A percentile compares a stretch with the other conserved stretches of the same genome.
Conservation (phyloP, 1,284 basidiomycete genomes). For the Clitocybe nebularis region DNA sequence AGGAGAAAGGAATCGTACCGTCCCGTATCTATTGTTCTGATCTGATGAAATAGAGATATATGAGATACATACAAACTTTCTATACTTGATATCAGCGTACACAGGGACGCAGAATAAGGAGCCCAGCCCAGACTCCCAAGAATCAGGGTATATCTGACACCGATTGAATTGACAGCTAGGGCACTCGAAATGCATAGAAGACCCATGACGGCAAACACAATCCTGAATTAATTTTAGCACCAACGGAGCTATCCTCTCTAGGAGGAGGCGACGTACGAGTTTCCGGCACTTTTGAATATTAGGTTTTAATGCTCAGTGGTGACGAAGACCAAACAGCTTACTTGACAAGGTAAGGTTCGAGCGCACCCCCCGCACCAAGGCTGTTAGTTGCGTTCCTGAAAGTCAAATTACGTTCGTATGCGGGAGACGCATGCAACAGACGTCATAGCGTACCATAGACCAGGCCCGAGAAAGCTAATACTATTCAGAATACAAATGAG, state of each 20-base stretch:
- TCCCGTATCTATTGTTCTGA: slow-evolving; percentile 20
- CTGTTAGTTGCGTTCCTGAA: slow-evolving; percentile 19
- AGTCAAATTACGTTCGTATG: neutral
- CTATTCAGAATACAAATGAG: no score
- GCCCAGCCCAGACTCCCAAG: slow-evolving; percentile 18
- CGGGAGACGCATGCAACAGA: neutral
- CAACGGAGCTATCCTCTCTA: neutral
- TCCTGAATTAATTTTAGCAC: slow-evolving; percentile 9
- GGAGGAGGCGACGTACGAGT: slow-evolving; percentile 11
- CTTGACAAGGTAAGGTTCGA: slow-evolving; percentile 19
- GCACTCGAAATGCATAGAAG: slow-evolving; percentile 17
- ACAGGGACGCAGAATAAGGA: slow-evolving; percentile 17
- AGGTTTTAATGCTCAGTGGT: neutral
- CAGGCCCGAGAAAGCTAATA: slow-evolving; percentile 17
- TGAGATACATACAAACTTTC: neutral
- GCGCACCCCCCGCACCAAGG: slow-evolving; percentile 17
- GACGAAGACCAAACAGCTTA: slow-evolving; percentile 1
- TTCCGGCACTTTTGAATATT: slow-evolving; percentile 11
- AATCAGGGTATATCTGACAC: slow-evolving; percentile 18
- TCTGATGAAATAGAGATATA: no score
- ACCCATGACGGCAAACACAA: slow-evolving; percentile 19
- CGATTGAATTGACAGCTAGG: slow-evolving; percentile 17
- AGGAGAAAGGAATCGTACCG: slow-evolving; percentile 7
- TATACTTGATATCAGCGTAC: slow-evolving; percentile 6
- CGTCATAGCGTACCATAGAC: slow-evolving; percentile 13